phyloP scores from a whole-genome alignment of 2,329 filamentous ascomycete genomes.

The Pseudopithomyces chartarum region DNA sequence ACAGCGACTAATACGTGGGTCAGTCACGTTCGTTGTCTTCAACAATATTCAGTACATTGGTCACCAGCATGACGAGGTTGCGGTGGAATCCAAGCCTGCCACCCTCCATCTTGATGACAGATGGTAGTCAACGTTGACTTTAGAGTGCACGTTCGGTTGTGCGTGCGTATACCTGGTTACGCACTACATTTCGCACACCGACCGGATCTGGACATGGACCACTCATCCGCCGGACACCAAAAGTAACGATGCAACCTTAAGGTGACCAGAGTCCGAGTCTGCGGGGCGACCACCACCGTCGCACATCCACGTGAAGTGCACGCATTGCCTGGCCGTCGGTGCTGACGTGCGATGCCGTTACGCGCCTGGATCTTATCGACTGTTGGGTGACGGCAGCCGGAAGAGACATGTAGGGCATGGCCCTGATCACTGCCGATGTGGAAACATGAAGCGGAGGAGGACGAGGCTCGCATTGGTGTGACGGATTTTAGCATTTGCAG shows the following conservation, averaged over 20 bases:
- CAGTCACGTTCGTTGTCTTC: conserved; percentile 21
- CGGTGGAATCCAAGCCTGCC: conserved; percentile 12
- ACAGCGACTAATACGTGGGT: conserved; percentile 20
- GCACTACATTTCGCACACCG: neutral
- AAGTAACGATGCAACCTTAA: neutral
- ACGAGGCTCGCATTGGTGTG: conserved; percentile 11
- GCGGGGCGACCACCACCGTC: neutral
- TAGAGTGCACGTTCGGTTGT: neutral
- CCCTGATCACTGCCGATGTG: neutral
- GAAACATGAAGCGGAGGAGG: neutral
- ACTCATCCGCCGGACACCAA: conserved; percentile 1
- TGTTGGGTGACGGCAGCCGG: neutral
- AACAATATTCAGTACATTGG: conserved; percentile 17
- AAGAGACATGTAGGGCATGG: conserved; percentile 9
- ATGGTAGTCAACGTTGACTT: neutral
- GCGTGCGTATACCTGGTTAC: neutral
- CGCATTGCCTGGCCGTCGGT: neutral
- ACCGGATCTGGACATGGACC: conserved; percentile 1
- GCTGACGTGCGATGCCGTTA: conserved; percentile 3
- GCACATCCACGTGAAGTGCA: neutral
- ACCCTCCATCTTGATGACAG: neutral
- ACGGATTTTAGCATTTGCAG: conserved; percentile 10
- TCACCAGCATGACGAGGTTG: conserved; percentile 11
- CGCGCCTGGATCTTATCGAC: neutral
- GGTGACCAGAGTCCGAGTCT: neutral